A percentile compares a stretch with the other conserved stretches of the same genome.
These are phyloP conservation scores for Pulveroboletus sp. DNA, from an alignment of 768 basidiomycete species.

Conservation along the genomic window DNA sequence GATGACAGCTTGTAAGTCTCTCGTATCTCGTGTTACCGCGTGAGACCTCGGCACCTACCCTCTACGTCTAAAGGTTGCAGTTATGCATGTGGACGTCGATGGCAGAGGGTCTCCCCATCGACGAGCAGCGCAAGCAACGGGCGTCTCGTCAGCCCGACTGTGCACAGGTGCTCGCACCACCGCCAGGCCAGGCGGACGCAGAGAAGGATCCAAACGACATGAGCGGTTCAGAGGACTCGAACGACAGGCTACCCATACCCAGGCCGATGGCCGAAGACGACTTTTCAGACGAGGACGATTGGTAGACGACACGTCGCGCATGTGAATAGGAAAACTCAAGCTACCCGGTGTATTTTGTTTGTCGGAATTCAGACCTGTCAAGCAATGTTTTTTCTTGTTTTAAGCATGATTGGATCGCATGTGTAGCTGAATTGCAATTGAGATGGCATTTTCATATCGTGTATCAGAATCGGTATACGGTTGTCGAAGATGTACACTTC, in stretches of 20 bases:
- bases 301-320: conserved; percentile 11
- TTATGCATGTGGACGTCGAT: conserved; percentile 47
- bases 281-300: conserved; percentile 29
- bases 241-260: conserved; percentile 7
- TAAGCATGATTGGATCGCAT: neutral
- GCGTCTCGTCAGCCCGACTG: conserved; percentile 8
- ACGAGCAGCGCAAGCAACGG: conserved; percentile 39
- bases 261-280: conserved; percentile 15
- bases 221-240: conserved; percentile 8
- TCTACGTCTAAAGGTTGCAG: conserved; percentile 30
- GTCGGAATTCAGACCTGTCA: neutral
- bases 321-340: neutral
- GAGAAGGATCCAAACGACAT: conserved; percentile 14
- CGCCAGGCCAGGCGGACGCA: neutral
- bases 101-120: conserved; percentile 44
- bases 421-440: too few species aligned
- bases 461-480: neutral
- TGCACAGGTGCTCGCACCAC: conserved; percentile 13
- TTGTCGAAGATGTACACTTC: conserved; percentile 8
- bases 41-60: neutral
- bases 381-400: too few species aligned
- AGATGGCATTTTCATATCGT: too few species aligned
- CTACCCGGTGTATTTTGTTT: neutral
- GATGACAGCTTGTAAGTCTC: conserved; percentile 48
- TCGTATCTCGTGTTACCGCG: neutral